Conservation (phyloP, 805 yeast species). For the Cyberlindnera petersonii region DNA sequence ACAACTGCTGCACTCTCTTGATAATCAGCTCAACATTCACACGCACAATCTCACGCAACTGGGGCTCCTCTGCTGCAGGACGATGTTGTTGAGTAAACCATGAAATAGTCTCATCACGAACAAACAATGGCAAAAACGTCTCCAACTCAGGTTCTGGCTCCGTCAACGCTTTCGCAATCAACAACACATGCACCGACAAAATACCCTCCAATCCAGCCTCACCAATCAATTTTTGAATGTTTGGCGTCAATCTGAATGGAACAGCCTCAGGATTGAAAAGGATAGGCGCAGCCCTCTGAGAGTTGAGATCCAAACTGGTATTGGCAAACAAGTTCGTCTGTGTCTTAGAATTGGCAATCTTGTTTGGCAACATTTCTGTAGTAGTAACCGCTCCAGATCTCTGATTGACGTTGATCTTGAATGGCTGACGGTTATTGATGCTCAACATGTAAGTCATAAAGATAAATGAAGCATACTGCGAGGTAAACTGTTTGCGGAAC, state of each 20-base stretch:
- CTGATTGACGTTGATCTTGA: conserved; percentile 79
- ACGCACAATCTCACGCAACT: conserved; percentile 79
- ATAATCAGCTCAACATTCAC: conserved; percentile 82
- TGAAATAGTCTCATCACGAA: conserved; percentile 90
- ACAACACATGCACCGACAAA: conserved; percentile 76
- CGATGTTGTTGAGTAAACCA: conserved; percentile 91
- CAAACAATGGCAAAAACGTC: conserved; percentile 87
- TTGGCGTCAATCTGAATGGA: conserved; percentile 95
- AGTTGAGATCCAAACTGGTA: conserved; percentile 32
- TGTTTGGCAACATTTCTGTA: conserved; percentile 91
- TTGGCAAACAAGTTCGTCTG: conserved; percentile 34
- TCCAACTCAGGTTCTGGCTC: conserved; percentile 92
- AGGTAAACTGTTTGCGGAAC: conserved; percentile 90
- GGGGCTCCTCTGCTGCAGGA: conserved; percentile 78
- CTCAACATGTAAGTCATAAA: conserved; percentile 94
- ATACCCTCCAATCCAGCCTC: conserved; percentile 92
- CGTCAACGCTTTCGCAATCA: conserved; percentile 81
- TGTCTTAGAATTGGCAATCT: conserved; percentile 51
- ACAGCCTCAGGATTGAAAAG: conserved; percentile 90
- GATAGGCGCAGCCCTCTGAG: conserved; percentile 53
- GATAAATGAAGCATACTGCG: conserved; percentile 89
- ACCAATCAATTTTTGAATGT: conserved; percentile 89
- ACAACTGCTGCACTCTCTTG: conserved; percentile 73
- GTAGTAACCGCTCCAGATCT: conserved; percentile 89
- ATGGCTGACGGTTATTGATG: conserved; percentile 89